Evolutionary conservation across 2,329 filamentous ascomycete species (phyloP), one percentile per base, ranked within the genome.

Genomic region (Botryosphaeria dothidea): DNA sequence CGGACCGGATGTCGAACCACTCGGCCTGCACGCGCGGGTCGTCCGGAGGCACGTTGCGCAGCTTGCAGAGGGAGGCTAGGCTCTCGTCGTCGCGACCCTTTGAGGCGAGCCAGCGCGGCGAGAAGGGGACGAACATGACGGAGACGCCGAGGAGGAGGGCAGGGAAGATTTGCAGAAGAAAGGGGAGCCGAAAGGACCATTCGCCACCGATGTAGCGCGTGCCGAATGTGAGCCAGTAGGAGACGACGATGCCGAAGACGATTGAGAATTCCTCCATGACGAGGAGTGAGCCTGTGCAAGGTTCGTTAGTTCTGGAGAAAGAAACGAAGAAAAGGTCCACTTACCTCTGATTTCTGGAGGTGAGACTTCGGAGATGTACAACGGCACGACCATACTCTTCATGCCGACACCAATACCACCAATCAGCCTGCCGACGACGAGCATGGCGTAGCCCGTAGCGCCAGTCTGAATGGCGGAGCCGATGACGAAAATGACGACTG

Each of bases 221-320:
- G 0, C 79, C 84, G 64, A 84, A 86, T 0, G 82, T 83, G 34
- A 84, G 83, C 80, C 82, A 86, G 68, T 80, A 86, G 0, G 83
- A 80, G 21, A 84, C 74, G 3, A 85, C 79, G 64, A 80, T 81
- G 2, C 83, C 81, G n/a, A 77, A 72, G 11, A 82, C 79, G 56
- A 83, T 83, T 52, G 72, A 75, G 65, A 83, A 74, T 56, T 81
- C 77, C 64, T 83, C 78, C 3, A 83, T 70, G 1, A 82, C 86
- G 52, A 85, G 76, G 1, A 83, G 75, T 0, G 80, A 76, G 62
- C 81, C 81, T 46, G 21, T 46, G 4, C 8, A 17, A 3, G 7
- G 3, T 4, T 46, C 6, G 13, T 46, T 17, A 46, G 43, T n/a
- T 21, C 17, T n/a, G n/a, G 8, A 41, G 38, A 15, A 41, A 17